Evolutionary conservation across 768 basidiomycete genomes (phyloP), one percentile per base, ranked within the genome.

Genomic region (Naganishia friedmannii): DNA sequence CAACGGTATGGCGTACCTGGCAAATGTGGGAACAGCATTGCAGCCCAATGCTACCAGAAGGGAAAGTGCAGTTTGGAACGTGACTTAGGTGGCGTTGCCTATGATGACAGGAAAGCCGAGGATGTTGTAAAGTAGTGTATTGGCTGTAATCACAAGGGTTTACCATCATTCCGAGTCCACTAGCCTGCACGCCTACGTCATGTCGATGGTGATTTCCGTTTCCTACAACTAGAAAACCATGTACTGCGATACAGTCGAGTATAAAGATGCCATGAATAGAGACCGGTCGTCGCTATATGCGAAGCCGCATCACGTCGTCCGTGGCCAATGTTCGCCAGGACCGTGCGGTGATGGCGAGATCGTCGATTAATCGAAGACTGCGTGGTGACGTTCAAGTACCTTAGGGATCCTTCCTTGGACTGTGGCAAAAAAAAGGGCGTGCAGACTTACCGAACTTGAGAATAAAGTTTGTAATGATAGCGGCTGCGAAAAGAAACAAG

Each of bases 381-480:
- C 19, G 34, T 10, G 1, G 3, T 5, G 13, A 6, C n/a, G 15
- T 28, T 26, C 8, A 7, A 45, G 26, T 26, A n/a, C 37, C 5
- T 58, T 17, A 58, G 32, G 3, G 23, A 37, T 19, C n/a, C 29
- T 8, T 63, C 2, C 39, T 28, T 39, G 12, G 26, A 26, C 19
- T 28, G 7, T 12, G 7, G 6, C 17, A 23, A 26, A 21, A 3
- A n/a, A 51, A n/a, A 15, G 37, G 26, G 1, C 6, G 21, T 28
- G n/a, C 12, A n/a, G 10, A 63, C 71, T 65, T 37, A 72, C 71
- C 77, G 26, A 78, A 78, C 71, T 80, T 80, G 60, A 80, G 74
- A 65, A 80, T 73, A 63, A 80, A 79, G 73, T 80, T 80, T 66
- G 77, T 80, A 34, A 79, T 71, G 69, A 80, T 79, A 23, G 79